Percentiles rank a stretch among this genome's conserved stretches.
phyloP scores from a whole-genome alignment of 2,329 filamentous ascomycete species.

The Talaromyces sp. region DNA sequence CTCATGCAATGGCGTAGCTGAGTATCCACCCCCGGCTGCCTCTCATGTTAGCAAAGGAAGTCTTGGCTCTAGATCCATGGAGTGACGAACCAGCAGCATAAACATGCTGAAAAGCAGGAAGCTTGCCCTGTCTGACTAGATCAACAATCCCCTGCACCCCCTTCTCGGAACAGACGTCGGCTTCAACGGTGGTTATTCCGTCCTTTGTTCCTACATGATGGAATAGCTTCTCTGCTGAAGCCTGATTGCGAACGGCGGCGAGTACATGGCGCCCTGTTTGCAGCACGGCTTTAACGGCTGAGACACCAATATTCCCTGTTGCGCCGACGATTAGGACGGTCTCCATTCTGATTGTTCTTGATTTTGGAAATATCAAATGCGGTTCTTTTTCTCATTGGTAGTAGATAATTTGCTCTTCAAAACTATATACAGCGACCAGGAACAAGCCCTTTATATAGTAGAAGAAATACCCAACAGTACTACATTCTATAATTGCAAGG shows the following conservation, averaged over 20 bases:
- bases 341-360: constrained; percentile 5
- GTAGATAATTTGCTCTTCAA: background rate
- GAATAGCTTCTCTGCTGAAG: constrained; percentile 11
- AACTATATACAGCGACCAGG: background rate
- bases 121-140: constrained; percentile 6
- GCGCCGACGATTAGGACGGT: constrained; percentile 14
- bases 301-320: constrained; percentile 12
- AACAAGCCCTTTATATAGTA: background rate
- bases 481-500: background rate
- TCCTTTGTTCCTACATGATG: constrained; percentile 8
- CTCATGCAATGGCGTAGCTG: constrained; percentile 1
- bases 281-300: background rate
- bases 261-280: constrained; percentile 3
- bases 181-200: constrained; percentile 6
- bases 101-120: constrained; percentile 14
- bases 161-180: constrained; percentile 2
- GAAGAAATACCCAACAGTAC: background rate
- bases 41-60: background rate
- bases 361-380: background rate
- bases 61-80: background rate
- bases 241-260: constrained; percentile 12
- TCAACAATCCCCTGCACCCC: constrained; percentile 8
- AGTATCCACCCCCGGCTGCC: constrained; percentile 6
- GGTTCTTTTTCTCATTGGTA: background rate
- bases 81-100: constrained; percentile 7